phyloP scores from a whole-genome alignment of 2,329 filamentous ascomycete species.

The Sporothrix brunneoviolacea region DNA sequence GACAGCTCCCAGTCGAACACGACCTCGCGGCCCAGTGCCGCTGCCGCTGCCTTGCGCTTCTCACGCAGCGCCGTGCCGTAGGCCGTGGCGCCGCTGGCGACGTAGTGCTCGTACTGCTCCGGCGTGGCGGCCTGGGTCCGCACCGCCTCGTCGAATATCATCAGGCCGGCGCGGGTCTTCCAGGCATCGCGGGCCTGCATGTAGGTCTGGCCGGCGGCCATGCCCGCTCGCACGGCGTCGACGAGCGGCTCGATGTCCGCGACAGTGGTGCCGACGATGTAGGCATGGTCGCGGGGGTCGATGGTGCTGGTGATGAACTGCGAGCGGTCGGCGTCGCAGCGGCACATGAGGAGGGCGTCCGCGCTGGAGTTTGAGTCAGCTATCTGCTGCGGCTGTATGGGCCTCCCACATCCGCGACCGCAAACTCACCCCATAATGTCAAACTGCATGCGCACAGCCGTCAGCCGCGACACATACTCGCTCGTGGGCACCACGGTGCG shows the following conservation, averaged over 20 bases:
- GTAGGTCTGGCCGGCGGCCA: slow-evolving; percentile 22
- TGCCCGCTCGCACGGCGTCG: slow-evolving; percentile 21
- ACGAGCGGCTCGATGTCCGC: slow-evolving; percentile 23
- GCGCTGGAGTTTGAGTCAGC: slow-evolving; percentile 14
- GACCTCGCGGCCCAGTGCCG: neutral
- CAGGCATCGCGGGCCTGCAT: slow-evolving; percentile 19
- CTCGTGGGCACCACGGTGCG: slow-evolving; percentile 33
- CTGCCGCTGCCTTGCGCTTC: neutral
- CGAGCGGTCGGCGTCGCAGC: slow-evolving; percentile 32
- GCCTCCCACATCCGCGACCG: too few species aligned
- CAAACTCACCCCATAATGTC: slow-evolving; percentile 30
- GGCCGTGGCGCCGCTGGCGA: neutral
- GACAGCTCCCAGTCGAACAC: slow-evolving; percentile 14
- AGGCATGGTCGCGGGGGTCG: slow-evolving; percentile 33
- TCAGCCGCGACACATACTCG: slow-evolving; percentile 32
- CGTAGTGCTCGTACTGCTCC: neutral
- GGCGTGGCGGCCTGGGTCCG: neutral
- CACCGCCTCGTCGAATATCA: slow-evolving; percentile 20
- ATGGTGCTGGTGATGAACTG: slow-evolving; percentile 33
- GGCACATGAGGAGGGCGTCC: slow-evolving; percentile 32
- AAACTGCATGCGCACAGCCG: slow-evolving; percentile 31
- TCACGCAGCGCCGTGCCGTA: neutral
- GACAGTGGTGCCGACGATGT: slow-evolving; percentile 32
- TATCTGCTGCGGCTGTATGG: neutral
- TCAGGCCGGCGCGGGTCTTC: slow-evolving; percentile 8